Evolutionary conservation across 83 land plant genomes (phyloP).

Genomic region (Diphasiastrum complanatum): DNA sequence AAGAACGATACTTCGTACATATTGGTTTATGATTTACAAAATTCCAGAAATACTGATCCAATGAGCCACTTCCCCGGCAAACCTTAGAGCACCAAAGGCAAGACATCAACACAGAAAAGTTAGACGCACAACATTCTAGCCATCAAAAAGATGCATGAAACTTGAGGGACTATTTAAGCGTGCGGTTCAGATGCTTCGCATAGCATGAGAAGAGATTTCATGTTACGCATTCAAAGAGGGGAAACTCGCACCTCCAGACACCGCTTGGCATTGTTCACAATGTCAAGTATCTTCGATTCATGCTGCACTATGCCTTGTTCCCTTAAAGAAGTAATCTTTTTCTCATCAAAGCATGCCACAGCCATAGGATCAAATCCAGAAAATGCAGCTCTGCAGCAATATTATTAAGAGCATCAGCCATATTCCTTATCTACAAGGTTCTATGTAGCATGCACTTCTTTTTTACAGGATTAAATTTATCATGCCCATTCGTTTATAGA

Average conservation of each 20-base stretch:
- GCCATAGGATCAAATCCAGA: slow-evolving; percentile 9
- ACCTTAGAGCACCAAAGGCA: slow-evolving; percentile 1
- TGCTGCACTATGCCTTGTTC: background rate
- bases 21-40: slow-evolving; percentile 11
- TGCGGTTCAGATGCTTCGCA: background rate
- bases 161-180: no score
- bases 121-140: no score
- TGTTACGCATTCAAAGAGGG: no score
- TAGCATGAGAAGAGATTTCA: background rate
- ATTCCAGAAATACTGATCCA: slow-evolving; percentile 15
- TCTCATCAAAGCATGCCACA: background rate
- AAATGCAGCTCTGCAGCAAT: slow-evolving; percentile 9
- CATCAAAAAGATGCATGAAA: no score
- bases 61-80: slow-evolving; percentile 5
- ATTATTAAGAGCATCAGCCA: no score
- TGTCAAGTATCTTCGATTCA: slow-evolving; percentile 1
- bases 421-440: no score
- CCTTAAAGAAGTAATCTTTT: background rate
- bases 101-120: background rate
- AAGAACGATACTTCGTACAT: background rate
- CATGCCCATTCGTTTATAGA: no score
- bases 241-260: no score
- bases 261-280: slow-evolving; percentile 13
- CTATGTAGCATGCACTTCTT: no score
- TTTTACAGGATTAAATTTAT: no score